A percentile compares a stretch with the other conserved stretches of the same genome.
Evolutionary conservation across 2,329 filamentous ascomycete genomes (phyloP).

Genomic region (Lasiodiplodia sp.): DNA sequence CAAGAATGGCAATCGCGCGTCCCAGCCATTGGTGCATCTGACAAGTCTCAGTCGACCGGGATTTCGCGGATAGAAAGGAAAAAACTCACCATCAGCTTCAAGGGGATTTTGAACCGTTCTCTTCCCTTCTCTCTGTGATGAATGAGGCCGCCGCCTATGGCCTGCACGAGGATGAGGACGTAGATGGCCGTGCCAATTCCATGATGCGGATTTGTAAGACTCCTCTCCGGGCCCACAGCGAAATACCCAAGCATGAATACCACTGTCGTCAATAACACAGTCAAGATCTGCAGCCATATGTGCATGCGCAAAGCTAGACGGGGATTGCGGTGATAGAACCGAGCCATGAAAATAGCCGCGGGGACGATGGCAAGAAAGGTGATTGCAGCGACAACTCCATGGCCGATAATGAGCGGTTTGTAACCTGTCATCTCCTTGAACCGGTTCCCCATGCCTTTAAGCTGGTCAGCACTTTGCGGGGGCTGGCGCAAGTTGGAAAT

Average conservation of each 20-base stretch:
- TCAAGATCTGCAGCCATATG: slow-evolving; percentile 75
- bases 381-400: slow-evolving; percentile 75
- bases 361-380: slow-evolving; percentile 79
- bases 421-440: slow-evolving; percentile 75
- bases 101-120: slow-evolving; percentile 61
- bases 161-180: slow-evolving; percentile 73
- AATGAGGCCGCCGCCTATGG: slow-evolving; percentile 72
- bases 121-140: slow-evolving; percentile 61
- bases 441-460: slow-evolving; percentile 80
- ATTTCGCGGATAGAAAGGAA: neutral
- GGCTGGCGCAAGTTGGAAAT: neutral
- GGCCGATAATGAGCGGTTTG: slow-evolving; percentile 72
- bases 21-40: slow-evolving; percentile 92
- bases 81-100: slow-evolving; percentile 63
- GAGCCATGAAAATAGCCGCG: slow-evolving; percentile 73
- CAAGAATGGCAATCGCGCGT: slow-evolving; percentile 77
- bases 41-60: neutral
- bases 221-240: slow-evolving; percentile 76
- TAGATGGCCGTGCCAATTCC: slow-evolving; percentile 84
- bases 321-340: slow-evolving; percentile 71
- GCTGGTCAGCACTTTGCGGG: neutral
- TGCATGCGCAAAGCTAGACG: slow-evolving; percentile 72
- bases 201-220: slow-evolving; percentile 82
- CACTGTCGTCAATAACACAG: slow-evolving; percentile 71
- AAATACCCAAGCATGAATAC: slow-evolving; percentile 79